These are phyloP conservation scores for Saccharomycopsis javanensis DNA, from an alignment of 805 yeast genomes.

Conservation along the genomic window DNA sequence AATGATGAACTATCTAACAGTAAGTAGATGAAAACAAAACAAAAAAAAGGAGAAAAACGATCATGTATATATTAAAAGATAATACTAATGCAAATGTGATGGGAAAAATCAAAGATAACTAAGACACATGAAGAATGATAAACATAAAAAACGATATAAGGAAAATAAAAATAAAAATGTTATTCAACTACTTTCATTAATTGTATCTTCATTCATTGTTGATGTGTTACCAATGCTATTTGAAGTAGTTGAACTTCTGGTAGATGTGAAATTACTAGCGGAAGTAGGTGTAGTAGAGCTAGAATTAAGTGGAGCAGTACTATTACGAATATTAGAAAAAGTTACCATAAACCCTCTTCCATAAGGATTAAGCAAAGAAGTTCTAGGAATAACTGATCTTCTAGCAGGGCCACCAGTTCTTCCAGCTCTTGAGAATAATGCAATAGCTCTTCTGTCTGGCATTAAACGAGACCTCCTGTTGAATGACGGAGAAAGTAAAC, in stretches of 20 bases:
- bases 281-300: background rate
- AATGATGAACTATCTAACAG: background rate
- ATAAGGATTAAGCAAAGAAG: background rate
- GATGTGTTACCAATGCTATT: background rate
- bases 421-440: background rate
- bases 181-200: background rate
- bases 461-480: slow-evolving; percentile 2
- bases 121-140: background rate
- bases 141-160: background rate
- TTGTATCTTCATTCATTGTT: background rate
- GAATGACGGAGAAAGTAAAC: background rate
- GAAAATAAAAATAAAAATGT: background rate
- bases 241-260: background rate
- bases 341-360: slow-evolving; percentile 2
- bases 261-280: background rate
- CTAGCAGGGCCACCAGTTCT: background rate
- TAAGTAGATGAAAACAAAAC: background rate
- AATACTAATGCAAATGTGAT: background rate
- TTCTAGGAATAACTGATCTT: background rate
- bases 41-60: background rate
- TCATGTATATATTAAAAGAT: background rate
- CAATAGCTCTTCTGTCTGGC: slow-evolving; percentile 1
- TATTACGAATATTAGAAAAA: background rate
- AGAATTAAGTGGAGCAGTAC: background rate
- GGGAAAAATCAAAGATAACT: background rate